Evolutionary conservation across 805 yeast genomes (phyloP).

Genomic region (Starmerella khaoyaiensis): DNA sequence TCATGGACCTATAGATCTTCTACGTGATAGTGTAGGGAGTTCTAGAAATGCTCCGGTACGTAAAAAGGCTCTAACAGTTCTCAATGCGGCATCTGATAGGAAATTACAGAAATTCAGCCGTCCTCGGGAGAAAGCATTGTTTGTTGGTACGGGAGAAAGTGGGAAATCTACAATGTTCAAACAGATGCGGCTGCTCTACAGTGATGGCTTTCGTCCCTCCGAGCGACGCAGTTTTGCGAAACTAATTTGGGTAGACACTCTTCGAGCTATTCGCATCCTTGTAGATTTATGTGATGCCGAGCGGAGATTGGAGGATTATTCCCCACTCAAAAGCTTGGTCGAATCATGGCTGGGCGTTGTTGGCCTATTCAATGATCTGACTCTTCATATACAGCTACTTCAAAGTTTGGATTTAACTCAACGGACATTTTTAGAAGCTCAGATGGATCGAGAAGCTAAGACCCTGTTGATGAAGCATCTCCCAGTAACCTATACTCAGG

Average conservation of each 20-base stretch:
- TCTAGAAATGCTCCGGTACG: neutral
- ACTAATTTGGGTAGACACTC: conserved; percentile 85
- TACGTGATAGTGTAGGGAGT: too few species aligned
- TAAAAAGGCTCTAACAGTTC: conserved; percentile 23
- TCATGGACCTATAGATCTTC: too few species aligned
- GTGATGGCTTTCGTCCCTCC: conserved; percentile 64
- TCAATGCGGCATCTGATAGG: conserved; percentile 38
- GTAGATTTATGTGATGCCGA: conserved; percentile 33
- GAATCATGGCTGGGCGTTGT: conserved; percentile 10
- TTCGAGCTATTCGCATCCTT: conserved; percentile 67
- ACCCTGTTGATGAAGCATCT: conserved; percentile 31
- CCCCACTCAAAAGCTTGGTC: conserved; percentile 2
- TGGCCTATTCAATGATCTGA: neutral
- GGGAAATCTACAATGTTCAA: conserved; percentile 73
- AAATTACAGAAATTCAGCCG: conserved; percentile 18
- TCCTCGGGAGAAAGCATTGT: conserved; percentile 33
- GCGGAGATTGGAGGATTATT: conserved; percentile 2
- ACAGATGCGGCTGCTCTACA: conserved; percentile 73
- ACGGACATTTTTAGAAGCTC: conserved; percentile 28
- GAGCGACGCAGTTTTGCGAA: conserved; percentile 67
- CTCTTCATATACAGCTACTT: conserved; percentile 5
- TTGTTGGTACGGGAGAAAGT: conserved; percentile 75
- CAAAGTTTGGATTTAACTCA: conserved; percentile 16
- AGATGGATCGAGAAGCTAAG: conserved; percentile 47
- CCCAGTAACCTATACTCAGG: too few species aligned